phyloP scores from a whole-genome alignment of 1,284 basidiomycete species.

The Marasmius fiardii region DNA sequence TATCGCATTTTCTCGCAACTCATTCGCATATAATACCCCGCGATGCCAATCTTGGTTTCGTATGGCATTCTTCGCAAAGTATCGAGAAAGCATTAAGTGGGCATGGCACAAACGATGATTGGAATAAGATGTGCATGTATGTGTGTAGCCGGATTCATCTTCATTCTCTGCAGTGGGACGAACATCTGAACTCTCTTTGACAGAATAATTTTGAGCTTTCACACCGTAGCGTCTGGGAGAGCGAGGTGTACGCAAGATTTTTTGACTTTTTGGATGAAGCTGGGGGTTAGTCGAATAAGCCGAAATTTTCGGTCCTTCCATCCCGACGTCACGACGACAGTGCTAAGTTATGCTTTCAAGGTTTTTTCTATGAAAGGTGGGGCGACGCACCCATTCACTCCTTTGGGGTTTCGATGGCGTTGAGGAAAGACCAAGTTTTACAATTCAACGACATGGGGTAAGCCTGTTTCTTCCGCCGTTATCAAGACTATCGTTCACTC shows the following conservation, averaged over 20 bases:
- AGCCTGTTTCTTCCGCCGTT: no score
- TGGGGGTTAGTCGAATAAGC: conserved; percentile 13
- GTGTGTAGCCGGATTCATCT: conserved; percentile 17
- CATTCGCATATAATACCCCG: conserved; percentile 15
- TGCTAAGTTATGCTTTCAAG: no score
- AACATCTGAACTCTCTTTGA: neutral
- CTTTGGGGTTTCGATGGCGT: conserved; percentile 23
- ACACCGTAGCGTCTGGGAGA: conserved; percentile 25
- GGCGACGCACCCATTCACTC: conserved; percentile 26
- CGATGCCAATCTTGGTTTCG: conserved; percentile 23
- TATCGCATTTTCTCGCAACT: conserved; percentile 21
- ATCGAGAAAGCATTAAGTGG: conserved; percentile 22
- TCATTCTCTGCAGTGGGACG: neutral
- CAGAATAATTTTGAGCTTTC: conserved; percentile 28
- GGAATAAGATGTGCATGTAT: conserved; percentile 25
- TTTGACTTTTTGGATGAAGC: conserved; percentile 23
- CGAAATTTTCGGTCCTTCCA: no score
- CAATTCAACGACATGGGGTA: conserved; percentile 25
- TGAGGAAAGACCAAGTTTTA: conserved; percentile 24
- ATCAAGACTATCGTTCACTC: no score
- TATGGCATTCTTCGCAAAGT: conserved; percentile 17
- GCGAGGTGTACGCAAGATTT: conserved; percentile 21
- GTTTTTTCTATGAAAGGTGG: conserved; percentile 29
- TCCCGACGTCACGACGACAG: no score
- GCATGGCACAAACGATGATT: conserved; percentile 21